Base-by-base conservation (phyloP, 768 basidiomycete genomes). In the Naganishia kalamii region DNA sequence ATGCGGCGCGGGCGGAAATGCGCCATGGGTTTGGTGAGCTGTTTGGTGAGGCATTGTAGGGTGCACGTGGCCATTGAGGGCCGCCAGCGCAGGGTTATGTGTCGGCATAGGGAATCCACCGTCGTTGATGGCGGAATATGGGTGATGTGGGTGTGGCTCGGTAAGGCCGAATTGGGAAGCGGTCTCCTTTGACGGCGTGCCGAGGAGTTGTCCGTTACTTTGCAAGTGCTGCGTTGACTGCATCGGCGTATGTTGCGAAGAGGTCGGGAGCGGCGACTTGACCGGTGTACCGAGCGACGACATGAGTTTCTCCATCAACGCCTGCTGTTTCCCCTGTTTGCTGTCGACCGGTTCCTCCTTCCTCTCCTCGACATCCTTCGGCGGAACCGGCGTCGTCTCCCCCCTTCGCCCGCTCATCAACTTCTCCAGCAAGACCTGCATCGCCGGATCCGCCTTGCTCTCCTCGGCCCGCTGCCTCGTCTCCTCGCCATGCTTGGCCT, bases 401-500 rank as follows among this genome's bases (percentile, higher is more conserved):
- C 19, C 49, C 30, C 25, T 50, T 21, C 32, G 32, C 32, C n/a
- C n/a, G n/a, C n/a, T n/a, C 51, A 52, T 35, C 37, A 63, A 40
- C 40, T 52, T 63, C 7, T 33, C 33, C n/a, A 63, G 25, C 15
- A 63, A 30, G 11, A 21, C 48, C 43, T 63, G 62, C 62, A 63
- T 63, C 13, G 62, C 62, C 17, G 35, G 49, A 29, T 40, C 50
- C 48, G 49, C 48, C 17, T 35, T 40, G 2, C n/a, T 25, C 19
- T 37, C 62, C 8, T 52, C 48, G 1, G 49, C 48, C 48, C 21
- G 8, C 32, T 52, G 51, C 21, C 51, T 27, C 29, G 30, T 29
- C 19, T 27, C 51, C 30, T 29, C 51, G 23, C 51, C 51, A 35
- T 52, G 51, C 23, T 52, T 52, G 15, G 33, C 51, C 32, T 52